These are phyloP conservation scores for Sabuloglossum arenarium DNA, from an alignment of 495 filamentous ascomycete genomes.

Conservation along the genomic window DNA sequence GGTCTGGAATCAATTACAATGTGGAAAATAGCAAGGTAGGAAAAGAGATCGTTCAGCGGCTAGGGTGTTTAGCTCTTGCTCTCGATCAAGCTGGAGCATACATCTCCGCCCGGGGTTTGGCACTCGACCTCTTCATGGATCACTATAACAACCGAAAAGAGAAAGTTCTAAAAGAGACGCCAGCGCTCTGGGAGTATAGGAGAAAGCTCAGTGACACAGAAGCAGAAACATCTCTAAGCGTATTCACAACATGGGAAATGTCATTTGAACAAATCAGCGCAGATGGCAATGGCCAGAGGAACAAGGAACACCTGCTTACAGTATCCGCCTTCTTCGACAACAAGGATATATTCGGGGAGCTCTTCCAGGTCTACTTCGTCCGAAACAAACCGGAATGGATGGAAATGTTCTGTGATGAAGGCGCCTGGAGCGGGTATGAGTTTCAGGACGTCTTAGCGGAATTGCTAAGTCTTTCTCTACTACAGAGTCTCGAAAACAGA, in stretches of 20 bases:
- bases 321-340: conserved; percentile 11
- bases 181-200: conserved; percentile 11
- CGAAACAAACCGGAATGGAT: conserved; percentile 5
- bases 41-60: conserved; percentile 9
- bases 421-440: conserved; percentile 5
- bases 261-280: conserved; percentile 12
- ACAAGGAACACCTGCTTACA: conserved; percentile 10
- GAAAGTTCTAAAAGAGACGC: conserved; percentile 11
- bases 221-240: conserved; percentile 8
- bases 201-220: conserved; percentile 4
- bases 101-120: conserved; percentile 7
- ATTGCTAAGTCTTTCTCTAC: conserved; percentile 7
- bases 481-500: conserved; percentile 1
- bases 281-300: not conserved
- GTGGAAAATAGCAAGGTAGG: conserved; percentile 6
- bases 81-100: conserved; percentile 18
- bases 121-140: conserved; percentile 8
- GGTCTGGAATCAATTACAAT: not conserved
- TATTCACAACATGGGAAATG: conserved; percentile 19
- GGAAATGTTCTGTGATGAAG: not conserved
- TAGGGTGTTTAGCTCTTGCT: conserved; percentile 14
- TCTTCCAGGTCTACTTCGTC: conserved; percentile 6
- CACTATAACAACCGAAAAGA: conserved; percentile 13
- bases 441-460: conserved; percentile 7
- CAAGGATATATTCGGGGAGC: conserved; percentile 7